Base-by-base conservation (phyloP, 1,284 basidiomycete species). In the Sanghuangporus baumii region DNA sequence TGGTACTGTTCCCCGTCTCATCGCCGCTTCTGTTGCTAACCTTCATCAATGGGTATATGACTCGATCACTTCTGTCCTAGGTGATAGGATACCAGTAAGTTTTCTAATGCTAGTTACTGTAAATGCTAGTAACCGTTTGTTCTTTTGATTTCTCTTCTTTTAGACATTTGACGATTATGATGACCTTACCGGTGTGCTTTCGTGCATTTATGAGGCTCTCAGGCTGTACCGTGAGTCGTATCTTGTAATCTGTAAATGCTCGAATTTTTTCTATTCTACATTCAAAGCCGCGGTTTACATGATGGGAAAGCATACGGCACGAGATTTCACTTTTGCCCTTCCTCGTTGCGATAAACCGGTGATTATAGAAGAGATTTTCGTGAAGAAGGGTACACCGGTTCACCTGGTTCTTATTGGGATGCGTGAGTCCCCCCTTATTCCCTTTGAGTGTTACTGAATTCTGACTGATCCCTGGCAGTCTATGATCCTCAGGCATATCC, bases 401-500 rank as follows among this genome's bases (percentile, higher is more conserved):
- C 20, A 57, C 20, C 14, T 60, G 20, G 63, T 59, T 37, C 3
- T 60, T 14, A 18, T 61, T 54, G 54, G 48, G 20, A 56, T 65
- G 46, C 18, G n/a, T n/a, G n/a, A n/a, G n/a, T n/a, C n/a, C n/a
- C n/a, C n/a, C n/a, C n/a, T n/a, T n/a, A n/a, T n/a, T n/a, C n/a
- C n/a, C n/a, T n/a, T n/a, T n/a, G n/a, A n/a, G n/a, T n/a, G n/a
- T n/a, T n/a, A n/a, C n/a, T n/a, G n/a, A n/a, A n/a, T n/a, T n/a
- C n/a, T n/a, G n/a, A n/a, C n/a, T n/a, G n/a, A n/a, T n/a, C n/a
- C n/a, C n/a, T n/a, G n/a, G n/a, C n/a, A n/a, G 66, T 34, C 23
- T 63, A 66, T 37, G 63, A 66, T 41, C 57, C 66, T 9, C 62
- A 64, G 26, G 60, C 60, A 26, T 69, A 64, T 60, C 60, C 67